Evolutionary conservation across 2,329 filamentous ascomycete species (phyloP).

Genomic region (Mollisiaceae sp.): DNA sequence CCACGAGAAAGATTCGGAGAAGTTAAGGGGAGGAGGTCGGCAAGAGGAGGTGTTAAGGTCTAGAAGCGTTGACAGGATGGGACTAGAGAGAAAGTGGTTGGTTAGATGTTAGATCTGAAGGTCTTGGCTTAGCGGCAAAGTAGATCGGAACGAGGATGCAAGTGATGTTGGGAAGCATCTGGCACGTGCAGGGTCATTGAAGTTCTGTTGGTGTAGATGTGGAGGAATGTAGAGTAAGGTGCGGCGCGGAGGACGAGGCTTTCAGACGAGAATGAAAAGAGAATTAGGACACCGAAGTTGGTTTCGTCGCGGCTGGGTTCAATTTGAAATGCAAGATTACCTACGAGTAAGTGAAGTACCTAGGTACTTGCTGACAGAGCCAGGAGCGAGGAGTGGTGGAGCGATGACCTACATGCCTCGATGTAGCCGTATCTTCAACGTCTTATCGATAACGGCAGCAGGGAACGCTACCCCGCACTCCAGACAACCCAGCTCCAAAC

Average conservation of each 20-base stretch:
- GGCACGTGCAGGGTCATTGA: background rate
- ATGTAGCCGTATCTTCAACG: background rate
- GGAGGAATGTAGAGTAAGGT: background rate
- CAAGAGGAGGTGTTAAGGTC: background rate
- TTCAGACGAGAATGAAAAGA: background rate
- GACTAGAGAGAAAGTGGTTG: conserved; percentile 1
- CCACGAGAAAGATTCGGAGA: conserved; percentile 3
- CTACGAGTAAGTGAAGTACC: too few species aligned
- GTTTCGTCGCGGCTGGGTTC: background rate
- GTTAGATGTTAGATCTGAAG: background rate
- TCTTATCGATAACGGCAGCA: conserved; percentile 7
- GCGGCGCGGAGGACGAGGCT: background rate
- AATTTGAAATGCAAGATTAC: too few species aligned
- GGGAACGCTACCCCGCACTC: conserved; percentile 12
- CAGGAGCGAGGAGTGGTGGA: too few species aligned
- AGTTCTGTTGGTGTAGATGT: background rate
- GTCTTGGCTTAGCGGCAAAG: background rate
- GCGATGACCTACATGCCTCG: background rate
- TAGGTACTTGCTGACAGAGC: too few species aligned
- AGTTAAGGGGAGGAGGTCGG: background rate
- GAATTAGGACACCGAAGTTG: background rate
- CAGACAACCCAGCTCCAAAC: conserved; percentile 3
- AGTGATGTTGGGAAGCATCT: background rate
- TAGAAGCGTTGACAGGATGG: background rate
- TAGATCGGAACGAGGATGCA: background rate